Conservation (phyloP, 2,329 filamentous ascomycete species). For the Claviceps sp. region DNA sequence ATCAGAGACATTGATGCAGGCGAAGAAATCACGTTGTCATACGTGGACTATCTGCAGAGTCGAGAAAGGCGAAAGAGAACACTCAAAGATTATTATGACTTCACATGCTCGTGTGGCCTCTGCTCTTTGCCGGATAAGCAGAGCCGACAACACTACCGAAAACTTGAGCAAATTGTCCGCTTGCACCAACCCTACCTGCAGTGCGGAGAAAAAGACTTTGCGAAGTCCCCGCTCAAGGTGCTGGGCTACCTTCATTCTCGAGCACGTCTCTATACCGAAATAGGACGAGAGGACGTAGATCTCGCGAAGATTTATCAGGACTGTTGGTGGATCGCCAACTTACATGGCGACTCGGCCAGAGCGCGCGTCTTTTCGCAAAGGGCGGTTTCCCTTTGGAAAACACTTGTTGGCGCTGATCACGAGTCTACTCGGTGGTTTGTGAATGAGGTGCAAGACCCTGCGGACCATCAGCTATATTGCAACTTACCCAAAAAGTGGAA, state of each 20-base stretch:
- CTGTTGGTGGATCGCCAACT: no score
- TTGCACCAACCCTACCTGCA: not conserved
- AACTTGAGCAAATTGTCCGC: not conserved
- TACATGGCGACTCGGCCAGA: not conserved
- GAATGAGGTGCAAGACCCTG: not conserved
- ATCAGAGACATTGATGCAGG: not conserved
- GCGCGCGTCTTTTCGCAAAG: not conserved
- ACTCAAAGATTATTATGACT: not conserved
- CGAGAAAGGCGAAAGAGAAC: not conserved
- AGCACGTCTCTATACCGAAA: not conserved
- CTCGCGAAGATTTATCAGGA: no score
- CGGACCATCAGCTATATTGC: not conserved
- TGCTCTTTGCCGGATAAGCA: not conserved
- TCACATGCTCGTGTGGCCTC: not conserved
- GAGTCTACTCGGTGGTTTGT: not conserved
- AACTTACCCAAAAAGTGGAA: not conserved
- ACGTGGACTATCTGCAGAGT: not conserved
- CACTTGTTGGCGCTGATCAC: not conserved
- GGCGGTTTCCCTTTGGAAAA: not conserved
- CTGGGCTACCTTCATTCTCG: not conserved
- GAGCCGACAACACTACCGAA: not conserved
- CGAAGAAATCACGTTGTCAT: not conserved
- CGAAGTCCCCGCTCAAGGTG: not conserved
- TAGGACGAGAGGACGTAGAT: not conserved
- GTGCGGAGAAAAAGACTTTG: no score